phyloP scores from a whole-genome alignment of 305 asterid genomes.

The Plantago lanceolata region DNA sequence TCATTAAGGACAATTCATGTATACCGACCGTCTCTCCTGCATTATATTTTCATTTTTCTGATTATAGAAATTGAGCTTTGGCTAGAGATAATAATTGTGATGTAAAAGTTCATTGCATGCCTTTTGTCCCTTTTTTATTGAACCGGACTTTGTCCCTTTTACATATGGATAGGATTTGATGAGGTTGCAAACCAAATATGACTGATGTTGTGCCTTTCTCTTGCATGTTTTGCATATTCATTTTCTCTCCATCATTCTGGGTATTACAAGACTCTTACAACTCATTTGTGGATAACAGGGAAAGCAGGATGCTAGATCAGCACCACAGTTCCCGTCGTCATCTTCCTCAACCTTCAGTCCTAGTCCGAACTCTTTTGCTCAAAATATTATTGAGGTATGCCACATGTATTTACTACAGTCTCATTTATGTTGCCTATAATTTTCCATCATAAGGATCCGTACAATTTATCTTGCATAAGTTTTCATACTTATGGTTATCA shows the following conservation, averaged over 20 bases:
- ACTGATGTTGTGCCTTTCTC: conserved; percentile 4
- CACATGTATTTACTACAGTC: conserved; percentile 17
- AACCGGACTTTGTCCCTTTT: too few species aligned
- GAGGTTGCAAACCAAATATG: neutral
- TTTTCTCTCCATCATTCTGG: neutral
- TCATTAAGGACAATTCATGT: conserved; percentile 11
- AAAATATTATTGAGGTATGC: conserved; percentile 70
- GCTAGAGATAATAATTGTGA: conserved; percentile 17
- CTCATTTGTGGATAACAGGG: conserved; percentile 43
- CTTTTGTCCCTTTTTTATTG: too few species aligned
- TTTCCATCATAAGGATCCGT: conserved; percentile 8
- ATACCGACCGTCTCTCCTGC: conserved; percentile 18
- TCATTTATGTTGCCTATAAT: conserved; percentile 1
- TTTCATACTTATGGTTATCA: conserved; percentile 9
- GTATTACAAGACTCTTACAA: conserved; percentile 15
- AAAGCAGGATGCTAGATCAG: conserved; percentile 42
- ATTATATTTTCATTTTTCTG: conserved; percentile 5
- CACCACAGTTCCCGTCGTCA: conserved; percentile 45
- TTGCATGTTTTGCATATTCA: neutral
- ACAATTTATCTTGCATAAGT: conserved; percentile 13
- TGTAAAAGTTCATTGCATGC: conserved; percentile 13
- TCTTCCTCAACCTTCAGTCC: conserved; percentile 50
- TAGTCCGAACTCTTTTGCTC: conserved; percentile 39
- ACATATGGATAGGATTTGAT: neutral
- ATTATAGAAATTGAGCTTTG: conserved; percentile 10